Conservation (phyloP, 331 rosid genomes). For the Pyracantha coccinea region DNA sequence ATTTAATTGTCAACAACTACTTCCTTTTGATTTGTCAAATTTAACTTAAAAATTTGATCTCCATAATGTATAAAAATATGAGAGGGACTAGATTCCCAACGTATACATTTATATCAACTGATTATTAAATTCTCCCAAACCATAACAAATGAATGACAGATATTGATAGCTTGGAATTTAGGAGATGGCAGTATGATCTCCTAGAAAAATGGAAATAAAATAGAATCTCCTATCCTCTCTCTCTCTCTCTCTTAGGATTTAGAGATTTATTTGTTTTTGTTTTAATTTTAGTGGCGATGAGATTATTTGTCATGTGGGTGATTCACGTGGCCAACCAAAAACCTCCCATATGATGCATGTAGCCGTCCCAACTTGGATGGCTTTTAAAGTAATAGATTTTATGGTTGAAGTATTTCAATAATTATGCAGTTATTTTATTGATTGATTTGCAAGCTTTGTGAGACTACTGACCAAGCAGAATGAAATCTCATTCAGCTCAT, state of each 20-base stretch:
- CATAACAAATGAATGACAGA: constrained; percentile 16
- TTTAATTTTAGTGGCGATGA: neutral
- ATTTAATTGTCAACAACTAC: too few relatives aligned
- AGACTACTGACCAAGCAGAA: neutral
- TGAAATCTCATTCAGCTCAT: neutral
- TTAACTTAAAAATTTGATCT: too few relatives aligned
- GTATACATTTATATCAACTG: neutral
- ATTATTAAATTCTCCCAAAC: constrained; percentile 2
- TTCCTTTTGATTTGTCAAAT: too few relatives aligned
- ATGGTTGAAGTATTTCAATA: too few relatives aligned
- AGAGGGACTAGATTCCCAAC: constrained; percentile 3
- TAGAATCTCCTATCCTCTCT: neutral
- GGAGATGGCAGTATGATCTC: constrained; percentile 26
- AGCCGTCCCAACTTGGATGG: constrained; percentile 1
- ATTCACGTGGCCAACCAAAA: constrained; percentile 63
- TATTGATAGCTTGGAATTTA: neutral
- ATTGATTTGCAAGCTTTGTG: neutral
- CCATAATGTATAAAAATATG: too few relatives aligned
- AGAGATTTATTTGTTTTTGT: neutral
- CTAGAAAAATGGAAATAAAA: constrained; percentile 20
- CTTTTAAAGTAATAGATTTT: neutral
- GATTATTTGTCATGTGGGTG: constrained; percentile 35
- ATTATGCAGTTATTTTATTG: neutral
- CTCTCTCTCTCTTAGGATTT: neutral
- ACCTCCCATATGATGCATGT: neutral